A percentile compares a stretch with the other conserved stretches of the same genome.
Evolutionary conservation across 805 yeast species (phyloP).

Genomic region (Candida arabinofermentans): DNA sequence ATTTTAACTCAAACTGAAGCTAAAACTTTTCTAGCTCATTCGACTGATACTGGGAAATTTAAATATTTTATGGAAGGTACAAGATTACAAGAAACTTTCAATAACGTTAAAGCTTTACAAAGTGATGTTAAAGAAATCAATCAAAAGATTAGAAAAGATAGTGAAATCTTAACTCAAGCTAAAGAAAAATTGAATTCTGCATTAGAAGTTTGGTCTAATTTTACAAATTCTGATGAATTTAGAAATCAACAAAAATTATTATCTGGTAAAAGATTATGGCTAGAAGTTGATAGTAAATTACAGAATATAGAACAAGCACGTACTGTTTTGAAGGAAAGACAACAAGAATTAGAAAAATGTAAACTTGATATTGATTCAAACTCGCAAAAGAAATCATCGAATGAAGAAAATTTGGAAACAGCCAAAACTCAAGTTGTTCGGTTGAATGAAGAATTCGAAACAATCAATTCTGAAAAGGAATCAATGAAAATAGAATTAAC

Average conservation of each 20-base stretch:
- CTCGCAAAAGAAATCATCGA: background rate
- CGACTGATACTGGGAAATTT: slow-evolving; percentile 70
- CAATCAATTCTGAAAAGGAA: background rate
- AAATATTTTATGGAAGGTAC: slow-evolving; percentile 79
- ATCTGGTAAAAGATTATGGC: slow-evolving; percentile 49
- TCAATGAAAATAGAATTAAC: slow-evolving; percentile 12
- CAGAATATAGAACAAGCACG: slow-evolving; percentile 20
- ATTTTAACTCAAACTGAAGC: slow-evolving; percentile 94
- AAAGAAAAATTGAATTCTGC: slow-evolving; percentile 41
- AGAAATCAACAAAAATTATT: slow-evolving; percentile 35
- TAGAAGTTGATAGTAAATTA: slow-evolving; percentile 33
- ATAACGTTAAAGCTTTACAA: slow-evolving; percentile 43
- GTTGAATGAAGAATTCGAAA: background rate
- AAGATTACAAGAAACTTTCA: slow-evolving; percentile 59
- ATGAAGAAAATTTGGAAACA: background rate
- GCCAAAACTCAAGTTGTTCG: no score
- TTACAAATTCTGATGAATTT: slow-evolving; percentile 38
- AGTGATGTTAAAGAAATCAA: slow-evolving; percentile 37
- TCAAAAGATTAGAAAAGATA: slow-evolving; percentile 36
- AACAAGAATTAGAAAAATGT: slow-evolving; percentile 15
- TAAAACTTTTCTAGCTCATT: slow-evolving; percentile 76
- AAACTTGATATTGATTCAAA: slow-evolving; percentile 16
- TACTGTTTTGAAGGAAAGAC: slow-evolving; percentile 12
- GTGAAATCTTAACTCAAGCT: slow-evolving; percentile 26
- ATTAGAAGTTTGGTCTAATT: slow-evolving; percentile 34